Conservation (phyloP, 352 stramenopile genomes). For the Phytophthora uliginosa region DNA sequence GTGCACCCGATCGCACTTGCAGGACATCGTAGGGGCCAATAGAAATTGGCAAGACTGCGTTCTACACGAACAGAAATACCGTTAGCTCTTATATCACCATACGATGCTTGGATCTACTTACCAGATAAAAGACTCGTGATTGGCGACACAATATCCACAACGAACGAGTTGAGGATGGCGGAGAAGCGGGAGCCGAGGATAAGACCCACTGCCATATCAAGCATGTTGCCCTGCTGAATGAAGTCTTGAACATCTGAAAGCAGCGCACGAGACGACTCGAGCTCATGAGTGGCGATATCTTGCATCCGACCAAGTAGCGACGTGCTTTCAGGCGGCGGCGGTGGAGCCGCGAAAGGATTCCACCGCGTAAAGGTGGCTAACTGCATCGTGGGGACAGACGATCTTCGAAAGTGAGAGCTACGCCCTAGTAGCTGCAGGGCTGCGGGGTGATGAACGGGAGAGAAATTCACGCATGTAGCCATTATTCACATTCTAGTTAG, state of each 20-base stretch:
- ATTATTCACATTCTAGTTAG: background rate
- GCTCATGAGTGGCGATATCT: background rate
- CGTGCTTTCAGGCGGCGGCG: slow-evolving; percentile 7
- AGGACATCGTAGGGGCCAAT: slow-evolving; percentile 51
- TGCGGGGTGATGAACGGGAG: background rate
- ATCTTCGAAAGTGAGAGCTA: background rate
- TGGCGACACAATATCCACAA: slow-evolving; percentile 63
- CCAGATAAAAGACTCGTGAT: slow-evolving; percentile 71
- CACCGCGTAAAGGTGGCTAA: background rate
- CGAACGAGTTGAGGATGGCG: slow-evolving; percentile 70
- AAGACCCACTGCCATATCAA: slow-evolving; percentile 65
- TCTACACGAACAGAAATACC: slow-evolving; percentile 26
- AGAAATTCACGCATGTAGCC: background rate
- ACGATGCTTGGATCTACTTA: slow-evolving; percentile 13
- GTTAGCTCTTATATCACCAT: background rate
- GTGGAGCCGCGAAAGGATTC: slow-evolving; percentile 21
- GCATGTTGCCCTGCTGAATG: slow-evolving; percentile 74
- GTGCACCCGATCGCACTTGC: slow-evolving; percentile 33
- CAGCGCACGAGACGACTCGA: slow-evolving; percentile 3
- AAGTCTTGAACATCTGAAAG: slow-evolving; percentile 67
- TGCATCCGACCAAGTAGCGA: slow-evolving; percentile 3
- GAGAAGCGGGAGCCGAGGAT: slow-evolving; percentile 70
- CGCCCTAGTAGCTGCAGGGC: background rate
- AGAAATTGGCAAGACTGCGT: slow-evolving; percentile 65
- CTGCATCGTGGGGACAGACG: background rate